Evolutionary conservation across 306 rosid species (phyloP).

Genomic region (Fragaria ananassa): DNA sequence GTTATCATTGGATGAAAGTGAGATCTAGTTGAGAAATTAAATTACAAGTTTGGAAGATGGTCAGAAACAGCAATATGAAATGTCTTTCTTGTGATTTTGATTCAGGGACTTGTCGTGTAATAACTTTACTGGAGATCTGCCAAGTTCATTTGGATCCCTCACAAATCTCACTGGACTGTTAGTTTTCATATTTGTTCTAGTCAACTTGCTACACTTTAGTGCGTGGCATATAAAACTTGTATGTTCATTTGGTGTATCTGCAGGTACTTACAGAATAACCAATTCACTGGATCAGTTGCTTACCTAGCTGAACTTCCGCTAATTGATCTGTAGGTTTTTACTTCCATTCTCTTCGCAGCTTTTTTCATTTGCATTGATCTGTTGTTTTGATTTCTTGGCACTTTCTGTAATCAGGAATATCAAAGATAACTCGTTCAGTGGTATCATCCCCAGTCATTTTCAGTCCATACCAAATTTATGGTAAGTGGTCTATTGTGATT

Average conservation of each 20-base stretch:
- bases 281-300: constrained; percentile 83
- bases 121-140: constrained; percentile 81
- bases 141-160: constrained; percentile 85
- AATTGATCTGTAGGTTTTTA: constrained; percentile 59
- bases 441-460: constrained; percentile 75
- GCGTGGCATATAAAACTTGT: constrained; percentile 26
- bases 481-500: constrained; percentile 33
- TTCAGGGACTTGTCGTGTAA: constrained; percentile 84
- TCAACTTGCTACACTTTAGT: background rate
- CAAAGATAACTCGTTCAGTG: constrained; percentile 77
- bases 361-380: constrained; percentile 4
- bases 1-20: background rate
- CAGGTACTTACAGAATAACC: constrained; percentile 76
- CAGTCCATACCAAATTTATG: constrained; percentile 78
- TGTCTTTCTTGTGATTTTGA: constrained; percentile 12
- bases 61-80: constrained; percentile 11
- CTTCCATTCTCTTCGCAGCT: background rate
- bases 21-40: background rate
- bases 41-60: background rate
- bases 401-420: constrained; percentile 58
- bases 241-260: constrained; percentile 16
- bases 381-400: constrained; percentile 21
- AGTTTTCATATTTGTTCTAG: constrained; percentile 24
- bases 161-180: constrained; percentile 59
- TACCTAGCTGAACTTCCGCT: constrained; percentile 79